A percentile compares a stretch with the other conserved stretches of the same genome.
Conservation (phyloP, 2,329 filamentous ascomycete genomes). For the Ascochyta viciae-villosae region DNA sequence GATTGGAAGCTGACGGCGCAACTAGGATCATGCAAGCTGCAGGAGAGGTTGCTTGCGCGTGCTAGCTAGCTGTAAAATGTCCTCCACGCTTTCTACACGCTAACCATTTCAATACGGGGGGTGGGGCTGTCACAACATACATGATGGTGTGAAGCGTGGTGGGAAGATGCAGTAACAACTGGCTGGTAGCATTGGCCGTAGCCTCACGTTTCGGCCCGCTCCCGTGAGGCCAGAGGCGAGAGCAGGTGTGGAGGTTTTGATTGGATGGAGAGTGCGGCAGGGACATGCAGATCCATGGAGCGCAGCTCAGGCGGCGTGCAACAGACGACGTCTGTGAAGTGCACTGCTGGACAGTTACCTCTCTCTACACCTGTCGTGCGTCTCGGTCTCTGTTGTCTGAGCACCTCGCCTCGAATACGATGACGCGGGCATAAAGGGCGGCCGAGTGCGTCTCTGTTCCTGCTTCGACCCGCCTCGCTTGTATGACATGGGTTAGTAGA, state of each 20-base stretch:
- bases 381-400: no score
- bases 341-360: not conserved
- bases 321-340: not conserved
- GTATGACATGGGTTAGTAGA: constrained; percentile 18
- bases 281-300: constrained; percentile 9
- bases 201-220: constrained; percentile 15
- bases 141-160: no score
- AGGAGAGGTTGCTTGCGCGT: constrained; percentile 8
- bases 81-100: no score
- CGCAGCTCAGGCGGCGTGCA: not conserved
- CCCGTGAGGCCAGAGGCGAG: constrained; percentile 11
- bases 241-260: constrained; percentile 10
- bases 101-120: no score
- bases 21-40: constrained; percentile 8
- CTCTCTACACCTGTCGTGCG: no score
- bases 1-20: not conserved
- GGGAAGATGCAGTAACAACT: not conserved
- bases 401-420: constrained; percentile 2
- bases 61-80: constrained; percentile 1
- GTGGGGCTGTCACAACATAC: no score
- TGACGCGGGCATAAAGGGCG: constrained; percentile 8
- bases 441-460: constrained; percentile 6
- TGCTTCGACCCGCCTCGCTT: constrained; percentile 18
- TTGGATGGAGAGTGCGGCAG: constrained; percentile 14
- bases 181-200: constrained; percentile 14